These are phyloP conservation scores for Perkinsus chesapeaki DNA, from an alignment of 169 alveolate species.

Conservation along the genomic window DNA sequence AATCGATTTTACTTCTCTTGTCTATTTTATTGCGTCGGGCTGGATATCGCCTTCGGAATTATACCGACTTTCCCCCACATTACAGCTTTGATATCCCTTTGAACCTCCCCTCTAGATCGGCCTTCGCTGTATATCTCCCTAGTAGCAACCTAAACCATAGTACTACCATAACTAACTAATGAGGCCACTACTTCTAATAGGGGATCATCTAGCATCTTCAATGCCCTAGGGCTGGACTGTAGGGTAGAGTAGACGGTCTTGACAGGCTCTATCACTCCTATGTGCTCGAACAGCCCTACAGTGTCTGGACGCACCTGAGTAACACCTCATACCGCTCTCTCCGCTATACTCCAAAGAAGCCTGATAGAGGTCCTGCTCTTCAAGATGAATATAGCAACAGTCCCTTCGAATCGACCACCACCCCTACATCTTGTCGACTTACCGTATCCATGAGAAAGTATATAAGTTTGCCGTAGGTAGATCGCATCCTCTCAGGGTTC, in stretches of 20 bases:
- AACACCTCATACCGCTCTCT: no score
- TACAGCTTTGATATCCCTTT: not conserved
- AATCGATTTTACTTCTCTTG: no score
- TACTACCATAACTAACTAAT: not conserved
- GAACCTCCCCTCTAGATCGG: not conserved
- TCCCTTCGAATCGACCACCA: slow-evolving; percentile 33
- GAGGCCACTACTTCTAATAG: not conserved
- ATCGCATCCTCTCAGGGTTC: slow-evolving; percentile 82
- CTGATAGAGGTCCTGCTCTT: not conserved
- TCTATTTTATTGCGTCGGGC: no score
- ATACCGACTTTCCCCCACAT: not conserved
- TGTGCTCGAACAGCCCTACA: not conserved
- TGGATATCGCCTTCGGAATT: no score
- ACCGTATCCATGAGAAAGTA: slow-evolving; percentile 78
- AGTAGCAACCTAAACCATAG: not conserved
- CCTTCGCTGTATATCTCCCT: not conserved
- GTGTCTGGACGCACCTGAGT: not conserved
- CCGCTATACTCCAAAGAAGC: not conserved
- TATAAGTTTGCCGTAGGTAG: slow-evolving; percentile 74
- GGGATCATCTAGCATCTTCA: not conserved
- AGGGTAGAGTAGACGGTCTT: not conserved
- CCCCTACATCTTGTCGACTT: slow-evolving; percentile 62
- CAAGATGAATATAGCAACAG: slow-evolving; percentile 30
- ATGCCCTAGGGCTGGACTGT: not conserved
- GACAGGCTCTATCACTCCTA: not conserved